A percentile compares a stretch with the other conserved stretches of the same genome.
phyloP scores from a whole-genome alignment of 345 rosid species.

The Brassica juncea region DNA sequence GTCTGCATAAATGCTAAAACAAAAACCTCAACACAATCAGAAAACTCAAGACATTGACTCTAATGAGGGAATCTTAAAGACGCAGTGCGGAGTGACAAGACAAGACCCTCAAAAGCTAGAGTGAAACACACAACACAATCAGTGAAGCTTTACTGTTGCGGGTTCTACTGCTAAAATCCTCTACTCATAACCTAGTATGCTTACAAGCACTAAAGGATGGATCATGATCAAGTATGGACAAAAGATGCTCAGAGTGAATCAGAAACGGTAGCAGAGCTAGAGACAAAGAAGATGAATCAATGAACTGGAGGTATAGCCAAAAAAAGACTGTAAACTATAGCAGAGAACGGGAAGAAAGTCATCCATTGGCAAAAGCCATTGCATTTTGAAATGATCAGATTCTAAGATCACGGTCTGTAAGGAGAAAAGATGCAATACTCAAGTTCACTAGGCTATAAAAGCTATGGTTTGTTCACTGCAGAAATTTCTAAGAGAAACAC shows the following conservation, averaged over 20 bases:
- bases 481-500: constrained; percentile 11
- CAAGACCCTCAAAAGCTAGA: constrained; percentile 1
- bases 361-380: background rate
- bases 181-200: constrained; percentile 1
- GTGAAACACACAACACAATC: background rate
- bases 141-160: background rate
- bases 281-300: background rate
- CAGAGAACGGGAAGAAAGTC: background rate
- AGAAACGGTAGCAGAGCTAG: background rate
- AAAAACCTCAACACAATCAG: background rate
- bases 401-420: background rate
- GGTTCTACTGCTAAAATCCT: background rate
- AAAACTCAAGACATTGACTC: background rate
- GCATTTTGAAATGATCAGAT: background rate
- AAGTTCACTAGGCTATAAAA: constrained; percentile 17
- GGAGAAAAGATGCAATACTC: constrained; percentile 2
- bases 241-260: background rate
- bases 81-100: background rate
- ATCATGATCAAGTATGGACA: constrained; percentile 7
- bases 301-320: background rate
- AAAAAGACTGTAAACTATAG: background rate
- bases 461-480: background rate
- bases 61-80: background rate
- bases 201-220: constrained; percentile 8
- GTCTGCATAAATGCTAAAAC: background rate